Conservation (phyloP, 2,329 filamentous ascomycete genomes). For the Xylaria digitata region DNA sequence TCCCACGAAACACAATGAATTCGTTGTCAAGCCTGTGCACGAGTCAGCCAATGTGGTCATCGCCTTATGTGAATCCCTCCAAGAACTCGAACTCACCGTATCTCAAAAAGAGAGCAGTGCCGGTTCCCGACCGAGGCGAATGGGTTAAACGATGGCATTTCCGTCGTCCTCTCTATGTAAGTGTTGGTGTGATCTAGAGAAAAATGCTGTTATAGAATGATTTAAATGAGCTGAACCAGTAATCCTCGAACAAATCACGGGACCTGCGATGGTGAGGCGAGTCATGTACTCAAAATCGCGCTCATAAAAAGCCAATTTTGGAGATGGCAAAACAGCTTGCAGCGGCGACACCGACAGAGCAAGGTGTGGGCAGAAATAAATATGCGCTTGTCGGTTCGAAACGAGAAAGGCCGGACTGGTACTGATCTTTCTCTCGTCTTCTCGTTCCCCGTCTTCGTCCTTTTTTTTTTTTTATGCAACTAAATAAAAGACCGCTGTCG, state of each 20-base stretch:
- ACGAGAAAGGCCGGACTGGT: conserved; percentile 4
- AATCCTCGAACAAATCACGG: conserved; percentile 16
- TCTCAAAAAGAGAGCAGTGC: conserved; percentile 67
- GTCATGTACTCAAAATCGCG: conserved; percentile 26
- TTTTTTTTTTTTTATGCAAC: neutral
- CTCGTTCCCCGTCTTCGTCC: too few species aligned
- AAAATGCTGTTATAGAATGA: conserved; percentile 22
- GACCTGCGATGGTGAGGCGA: conserved; percentile 27
- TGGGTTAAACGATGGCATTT: conserved; percentile 68
- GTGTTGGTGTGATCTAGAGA: conserved; percentile 28
- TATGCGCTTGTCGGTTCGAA: neutral
- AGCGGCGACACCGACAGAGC: conserved; percentile 21
- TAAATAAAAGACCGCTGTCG: neutral
- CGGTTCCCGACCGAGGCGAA: conserved; percentile 64
- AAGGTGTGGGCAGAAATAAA: neutral
- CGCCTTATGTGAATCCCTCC: neutral
- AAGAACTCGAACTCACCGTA: conserved; percentile 60
- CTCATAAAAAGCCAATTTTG: neutral
- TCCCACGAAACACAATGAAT: conserved; percentile 82
- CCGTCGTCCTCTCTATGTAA: conserved; percentile 30
- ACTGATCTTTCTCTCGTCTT: neutral
- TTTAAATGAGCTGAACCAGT: conserved; percentile 12
- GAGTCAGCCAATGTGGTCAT: conserved; percentile 17
- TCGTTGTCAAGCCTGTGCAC: conserved; percentile 75
- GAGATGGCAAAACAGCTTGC: conserved; percentile 24